Base-by-base conservation (phyloP, 1,284 basidiomycete species). In the Xerocomus minutiporus region DNA sequence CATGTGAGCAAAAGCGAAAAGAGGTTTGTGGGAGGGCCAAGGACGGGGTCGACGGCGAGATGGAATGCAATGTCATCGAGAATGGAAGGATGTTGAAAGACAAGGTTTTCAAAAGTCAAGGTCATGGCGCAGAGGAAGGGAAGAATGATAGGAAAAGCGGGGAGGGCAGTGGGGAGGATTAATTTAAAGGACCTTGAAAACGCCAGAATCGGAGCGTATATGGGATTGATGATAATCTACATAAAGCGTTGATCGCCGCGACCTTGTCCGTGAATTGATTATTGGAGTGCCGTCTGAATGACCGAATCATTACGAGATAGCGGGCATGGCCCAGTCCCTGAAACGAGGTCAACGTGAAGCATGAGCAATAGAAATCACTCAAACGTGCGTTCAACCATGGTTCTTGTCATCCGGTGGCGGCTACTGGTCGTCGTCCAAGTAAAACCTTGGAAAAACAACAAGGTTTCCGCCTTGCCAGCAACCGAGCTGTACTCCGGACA, bases 1-100 rank as follows among this genome's bases (percentile, higher is more conserved):
- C 75, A 86, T 6, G 81, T 72, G 48, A 73, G 73, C 34, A 82
- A 73, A 23, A 87, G 72, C 8, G 77, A 59, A 32, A 71, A 55
- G 55, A 84, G 69, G 46, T 63, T 67, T 13, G 57, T 54, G 8
- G 75, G 76, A 4, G 76, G 76, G 0, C 77, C 76, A 1, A 72
- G 63, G 53, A 74, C 68, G 1, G 69, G 66, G 50, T 64, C 62
- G 12, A 68, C 61, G 6, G 71, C 64, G 25, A 68, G 50, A 57
- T 74, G 61, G 54, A 72, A 73, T 6, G 71, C 75, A 31, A 79
- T 71, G 48, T 65, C 61, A 58, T 74, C 67, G 60, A 76, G 66
- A 29, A 74, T 56, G 44, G 53, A 34, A 6, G 73, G 69, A 13
- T 51, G 54, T 7, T 29, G 43, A 4, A 5, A 38, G 7, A 67